phyloP scores from a whole-genome alignment of 768 basidiomycete species.

The Tricholoma bakamatsutake region DNA sequence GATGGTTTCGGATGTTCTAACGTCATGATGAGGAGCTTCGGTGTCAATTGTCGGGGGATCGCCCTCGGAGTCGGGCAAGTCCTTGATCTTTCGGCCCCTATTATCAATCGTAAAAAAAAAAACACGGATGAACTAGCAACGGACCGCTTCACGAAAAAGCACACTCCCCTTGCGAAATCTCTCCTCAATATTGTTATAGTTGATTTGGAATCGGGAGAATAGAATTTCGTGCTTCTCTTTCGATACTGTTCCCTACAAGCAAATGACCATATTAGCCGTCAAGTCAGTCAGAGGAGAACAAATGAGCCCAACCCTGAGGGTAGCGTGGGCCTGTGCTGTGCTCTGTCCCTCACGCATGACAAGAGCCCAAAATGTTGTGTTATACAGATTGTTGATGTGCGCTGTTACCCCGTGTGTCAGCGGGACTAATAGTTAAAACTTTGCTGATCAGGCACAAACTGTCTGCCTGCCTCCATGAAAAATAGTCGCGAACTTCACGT shows the following conservation, averaged over 20 bases:
- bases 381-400: conserved; percentile 97
- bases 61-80: neutral
- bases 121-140: conserved; percentile 2
- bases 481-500: conserved; percentile 81
- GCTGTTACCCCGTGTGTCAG: conserved; percentile 42
- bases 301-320: conserved; percentile 53
- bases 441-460: conserved; percentile 46
- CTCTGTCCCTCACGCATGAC: conserved; percentile 78
- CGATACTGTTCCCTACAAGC: conserved; percentile 77
- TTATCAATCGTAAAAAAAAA: neutral
- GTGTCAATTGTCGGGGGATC: neutral
- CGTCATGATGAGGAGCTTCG: neutral
- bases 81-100: conserved; percentile 1
- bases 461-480: conserved; percentile 93
- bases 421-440: neutral
- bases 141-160: conserved; percentile 61
- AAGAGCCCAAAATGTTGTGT: conserved; percentile 93
- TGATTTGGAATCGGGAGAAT: conserved; percentile 74
- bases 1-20: neutral
- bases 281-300: neutral
- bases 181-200: conserved; percentile 74
- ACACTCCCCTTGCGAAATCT: conserved; percentile 84
- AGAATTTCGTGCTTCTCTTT: conserved; percentile 90
- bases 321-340: conserved; percentile 75
- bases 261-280: neutral